phyloP scores from a whole-genome alignment of 164 flowering plant species.

The Macadamia integrifolia region DNA sequence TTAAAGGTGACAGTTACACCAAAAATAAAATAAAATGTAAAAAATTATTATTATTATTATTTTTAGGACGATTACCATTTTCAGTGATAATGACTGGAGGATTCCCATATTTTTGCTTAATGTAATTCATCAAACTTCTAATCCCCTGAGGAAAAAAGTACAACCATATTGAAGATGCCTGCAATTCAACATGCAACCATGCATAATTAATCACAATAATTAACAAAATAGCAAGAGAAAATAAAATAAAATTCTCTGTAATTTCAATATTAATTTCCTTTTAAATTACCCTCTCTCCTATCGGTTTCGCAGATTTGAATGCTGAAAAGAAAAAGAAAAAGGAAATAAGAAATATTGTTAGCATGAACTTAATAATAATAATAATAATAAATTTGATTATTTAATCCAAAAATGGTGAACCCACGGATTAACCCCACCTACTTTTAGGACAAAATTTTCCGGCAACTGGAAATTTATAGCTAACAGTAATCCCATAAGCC shows the following conservation, averaged over 20 bases:
- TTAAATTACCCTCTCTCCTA: conserved; percentile 58
- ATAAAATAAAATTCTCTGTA: not conserved
- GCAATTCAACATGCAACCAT: conserved; percentile 12
- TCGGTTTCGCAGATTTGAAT: conserved; percentile 38
- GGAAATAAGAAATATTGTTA: not conserved
- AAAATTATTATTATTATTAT: too few species aligned
- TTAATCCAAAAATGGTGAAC: too few species aligned
- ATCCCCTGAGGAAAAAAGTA: conserved; percentile 85
- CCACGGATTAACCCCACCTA: too few species aligned
- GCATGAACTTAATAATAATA: too few species aligned
- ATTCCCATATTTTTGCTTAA: conserved; percentile 76
- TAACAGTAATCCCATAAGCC: too few species aligned
- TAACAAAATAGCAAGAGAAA: not conserved
- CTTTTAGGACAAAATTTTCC: too few species aligned
- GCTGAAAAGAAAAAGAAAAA: conserved; percentile 39
- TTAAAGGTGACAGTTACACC: too few species aligned
- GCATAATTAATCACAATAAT: not conserved
- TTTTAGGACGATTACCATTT: conserved; percentile 45
- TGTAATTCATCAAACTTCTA: conserved; percentile 81
- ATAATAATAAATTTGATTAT: too few species aligned
- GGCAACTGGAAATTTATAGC: too few species aligned
- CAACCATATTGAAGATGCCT: conserved; percentile 90
- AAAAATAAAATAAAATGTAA: too few species aligned
- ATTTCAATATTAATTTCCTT: not conserved
- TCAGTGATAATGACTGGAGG: conserved; percentile 79